Base-by-base conservation (phyloP, 2,329 filamentous ascomycete species). In the Tothia fuscella region DNA sequence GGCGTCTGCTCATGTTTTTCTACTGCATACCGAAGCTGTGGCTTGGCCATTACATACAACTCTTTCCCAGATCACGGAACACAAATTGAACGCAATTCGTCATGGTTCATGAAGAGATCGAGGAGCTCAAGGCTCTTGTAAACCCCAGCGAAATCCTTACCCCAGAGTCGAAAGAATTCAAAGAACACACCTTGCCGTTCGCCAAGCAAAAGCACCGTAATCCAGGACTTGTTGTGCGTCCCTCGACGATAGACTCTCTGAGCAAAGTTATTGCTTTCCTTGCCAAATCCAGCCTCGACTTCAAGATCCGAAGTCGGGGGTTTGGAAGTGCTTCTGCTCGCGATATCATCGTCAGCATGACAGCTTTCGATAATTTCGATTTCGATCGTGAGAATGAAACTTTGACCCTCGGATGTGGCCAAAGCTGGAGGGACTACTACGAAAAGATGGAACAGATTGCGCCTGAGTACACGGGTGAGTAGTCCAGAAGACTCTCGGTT, bases 351-450 rank as follows among this genome's bases (percentile, higher is more conserved):
- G 47, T 65, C 25, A 61, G 53, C 40, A 56, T 60, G 47, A 53
- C 53, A 2, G 55, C 51, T 3, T 65, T 65, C 43, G 53, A 63
- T 30, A 45, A 43, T 1, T 64, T 65, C 43, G 44, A 52, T 10
- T 62, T 61, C 40, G 53, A 61, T 42, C 20, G 42, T 2, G 45
- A 51, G 4, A 46, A 52, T 1, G 55, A 61, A 26, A 53, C 49
- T 4, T 53, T 59, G 7, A 54, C 49, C 2, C 39, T 65, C 12
- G 62, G 61, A 3, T 56, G 57, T 1, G 62, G 62, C 3, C 51
- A 57, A 35, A 47, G 50, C 13, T 66, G 63, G 62, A 50, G 53
- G 5, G 53, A 62, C 19, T 54, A 59, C 5, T 60, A 64, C 44
- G 42, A 41, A 4, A 53, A 60, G 28, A 50, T 65, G 43, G 57